phyloP scores from a whole-genome alignment of 2,329 filamentous ascomycete genomes.

The Xylariaceae sp. region DNA sequence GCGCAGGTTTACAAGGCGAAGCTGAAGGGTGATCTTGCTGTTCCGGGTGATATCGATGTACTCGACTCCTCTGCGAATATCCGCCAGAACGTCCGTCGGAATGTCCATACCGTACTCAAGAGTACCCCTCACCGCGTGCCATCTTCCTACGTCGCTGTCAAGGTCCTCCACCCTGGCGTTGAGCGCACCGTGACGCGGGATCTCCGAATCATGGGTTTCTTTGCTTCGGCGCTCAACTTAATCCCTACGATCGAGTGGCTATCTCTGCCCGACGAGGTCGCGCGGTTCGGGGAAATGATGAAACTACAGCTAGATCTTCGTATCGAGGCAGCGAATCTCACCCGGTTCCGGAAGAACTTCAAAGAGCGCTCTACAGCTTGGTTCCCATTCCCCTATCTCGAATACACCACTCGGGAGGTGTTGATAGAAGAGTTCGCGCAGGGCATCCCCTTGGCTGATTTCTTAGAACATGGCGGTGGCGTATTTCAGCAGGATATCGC shows the following conservation, averaged over 20 bases:
- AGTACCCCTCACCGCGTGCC: conserved; percentile 79
- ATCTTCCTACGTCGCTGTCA: conserved; percentile 89
- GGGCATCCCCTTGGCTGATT: conserved; percentile 84
- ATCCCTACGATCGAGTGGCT: conserved; percentile 97
- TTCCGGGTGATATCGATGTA: conserved; percentile 54
- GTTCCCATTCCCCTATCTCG: conserved; percentile 91
- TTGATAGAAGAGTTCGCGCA: conserved; percentile 94
- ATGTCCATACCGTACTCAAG: conserved; percentile 81
- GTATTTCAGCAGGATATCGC: conserved; percentile 92
- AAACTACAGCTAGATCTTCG: conserved; percentile 89
- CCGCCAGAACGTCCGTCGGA: conserved; percentile 65
- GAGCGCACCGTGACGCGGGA: conserved; percentile 88
- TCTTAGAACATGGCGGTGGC: conserved; percentile 85
- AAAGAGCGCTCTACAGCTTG: conserved; percentile 84
- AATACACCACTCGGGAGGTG: conserved; percentile 88
- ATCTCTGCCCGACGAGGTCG: conserved; percentile 88
- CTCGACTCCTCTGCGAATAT: conserved; percentile 50
- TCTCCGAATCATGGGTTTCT: conserved; percentile 88
- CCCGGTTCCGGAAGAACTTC: conserved; percentile 85
- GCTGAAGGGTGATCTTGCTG: conserved; percentile 71
- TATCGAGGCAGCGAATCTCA: conserved; percentile 88
- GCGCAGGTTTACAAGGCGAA: conserved; percentile 97
- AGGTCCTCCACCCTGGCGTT: conserved; percentile 88
- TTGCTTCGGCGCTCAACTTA: conserved; percentile 74
- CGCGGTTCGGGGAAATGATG: conserved; percentile 98